These are phyloP conservation scores for Cryphonectria naterciae DNA, from an alignment of 2,329 filamentous ascomycete species.

Conservation along the genomic window DNA sequence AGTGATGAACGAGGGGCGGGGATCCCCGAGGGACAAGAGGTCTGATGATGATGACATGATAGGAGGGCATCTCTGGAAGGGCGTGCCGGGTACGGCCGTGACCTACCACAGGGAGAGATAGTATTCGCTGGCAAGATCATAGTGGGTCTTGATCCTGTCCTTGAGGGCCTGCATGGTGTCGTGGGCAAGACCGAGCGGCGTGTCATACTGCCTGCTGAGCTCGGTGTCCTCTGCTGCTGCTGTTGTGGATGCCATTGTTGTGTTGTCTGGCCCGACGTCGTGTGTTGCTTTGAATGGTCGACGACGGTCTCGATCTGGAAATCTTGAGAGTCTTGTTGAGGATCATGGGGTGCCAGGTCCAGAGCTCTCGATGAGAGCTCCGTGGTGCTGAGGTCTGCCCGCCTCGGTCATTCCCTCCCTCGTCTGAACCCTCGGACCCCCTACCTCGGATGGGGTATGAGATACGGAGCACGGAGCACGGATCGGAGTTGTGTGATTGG, in stretches of 20 bases:
- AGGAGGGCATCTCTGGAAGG: neutral
- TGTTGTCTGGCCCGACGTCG: conserved; percentile 4
- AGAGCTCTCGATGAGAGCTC: neutral
- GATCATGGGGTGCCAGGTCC: neutral
- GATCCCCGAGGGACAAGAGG: neutral
- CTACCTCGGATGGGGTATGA: conserved; percentile 2
- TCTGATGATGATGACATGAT: neutral
- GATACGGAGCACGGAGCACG: neutral
- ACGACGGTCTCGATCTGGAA: neutral
- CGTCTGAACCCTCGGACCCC: neutral
- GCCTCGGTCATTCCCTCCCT: neutral
- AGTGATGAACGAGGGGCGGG: neutral
- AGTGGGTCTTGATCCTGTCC: conserved; percentile 62
- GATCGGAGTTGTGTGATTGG: conserved; percentile 8
- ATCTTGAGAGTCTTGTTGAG: neutral
- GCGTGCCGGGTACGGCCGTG: conserved; percentile 5
- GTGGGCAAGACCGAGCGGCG: conserved; percentile 49
- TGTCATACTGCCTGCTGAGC: conserved; percentile 51
- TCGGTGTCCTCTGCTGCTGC: conserved; percentile 37
- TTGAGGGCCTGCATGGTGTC: conserved; percentile 56
- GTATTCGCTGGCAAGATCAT: conserved; percentile 64
- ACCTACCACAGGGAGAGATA: conserved; percentile 63
- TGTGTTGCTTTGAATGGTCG: neutral
- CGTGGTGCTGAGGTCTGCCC: neutral
- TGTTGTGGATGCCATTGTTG: conserved; percentile 23